Evolutionary conservation across 2,329 filamentous ascomycete genomes (phyloP).

Genomic region (Zymoseptoria pseudotritici): DNA sequence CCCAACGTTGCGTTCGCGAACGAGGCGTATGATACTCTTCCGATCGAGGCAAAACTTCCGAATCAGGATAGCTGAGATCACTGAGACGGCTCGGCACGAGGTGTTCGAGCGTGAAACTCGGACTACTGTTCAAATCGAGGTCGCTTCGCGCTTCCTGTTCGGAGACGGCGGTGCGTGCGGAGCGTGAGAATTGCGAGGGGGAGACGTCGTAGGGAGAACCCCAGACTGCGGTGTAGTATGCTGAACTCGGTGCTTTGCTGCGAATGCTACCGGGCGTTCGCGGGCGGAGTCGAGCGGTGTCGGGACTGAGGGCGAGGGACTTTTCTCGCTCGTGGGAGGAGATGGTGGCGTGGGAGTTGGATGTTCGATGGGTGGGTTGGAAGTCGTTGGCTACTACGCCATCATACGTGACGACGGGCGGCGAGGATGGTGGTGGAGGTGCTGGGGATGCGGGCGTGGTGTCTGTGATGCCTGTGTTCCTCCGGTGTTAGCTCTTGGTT

Average conservation of each 20-base stretch:
- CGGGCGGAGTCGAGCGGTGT: conserved; percentile 20
- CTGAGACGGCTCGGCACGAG: conserved; percentile 26
- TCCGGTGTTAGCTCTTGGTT: not conserved
- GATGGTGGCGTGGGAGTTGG: not conserved
- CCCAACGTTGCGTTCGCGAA: conserved; percentile 27
- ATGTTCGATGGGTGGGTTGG: not conserved
- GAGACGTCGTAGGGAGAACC: conserved; percentile 78
- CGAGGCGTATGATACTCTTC: conserved; percentile 24
- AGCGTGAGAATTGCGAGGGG: conserved; percentile 35
- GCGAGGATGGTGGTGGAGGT: conserved; percentile 10
- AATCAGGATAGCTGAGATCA: conserved; percentile 16
- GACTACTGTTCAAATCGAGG: conserved; percentile 21
- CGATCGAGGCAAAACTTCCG: conserved; percentile 6
- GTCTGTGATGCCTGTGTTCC: conserved; percentile 5
- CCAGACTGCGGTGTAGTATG: conserved; percentile 68
- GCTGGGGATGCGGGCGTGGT: conserved; percentile 10
- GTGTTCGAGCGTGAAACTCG: conserved; percentile 30
- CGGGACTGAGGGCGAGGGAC: conserved; percentile 10
- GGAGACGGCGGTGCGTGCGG: conserved; percentile 26
- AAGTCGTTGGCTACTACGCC: conserved; percentile 5
- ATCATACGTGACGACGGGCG: conserved; percentile 13
- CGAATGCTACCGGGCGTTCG: conserved; percentile 23
- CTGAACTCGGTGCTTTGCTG: conserved; percentile 25
- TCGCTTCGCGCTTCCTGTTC: conserved; percentile 22
- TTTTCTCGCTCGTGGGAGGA: not conserved